These are phyloP conservation scores for Thyridium curvatum DNA, from an alignment of 2,329 filamentous ascomycete species.

Conservation along the genomic window DNA sequence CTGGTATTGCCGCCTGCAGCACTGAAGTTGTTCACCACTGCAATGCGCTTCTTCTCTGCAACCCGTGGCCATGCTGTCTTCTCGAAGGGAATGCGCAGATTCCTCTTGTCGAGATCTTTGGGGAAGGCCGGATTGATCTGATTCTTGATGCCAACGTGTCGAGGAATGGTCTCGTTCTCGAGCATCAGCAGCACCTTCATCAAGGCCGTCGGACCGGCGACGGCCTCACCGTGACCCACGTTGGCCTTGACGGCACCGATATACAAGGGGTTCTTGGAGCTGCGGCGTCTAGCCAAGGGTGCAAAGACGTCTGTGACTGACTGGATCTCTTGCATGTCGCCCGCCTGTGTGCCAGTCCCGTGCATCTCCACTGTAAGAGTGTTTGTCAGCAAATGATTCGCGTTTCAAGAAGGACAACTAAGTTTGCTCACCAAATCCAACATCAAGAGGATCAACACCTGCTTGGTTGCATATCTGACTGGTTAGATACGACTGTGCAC, in stretches of 20 bases:
- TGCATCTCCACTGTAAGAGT: no score
- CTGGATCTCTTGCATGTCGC: constrained; percentile 56
- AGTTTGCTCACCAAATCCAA: constrained; percentile 57
- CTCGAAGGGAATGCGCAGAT: constrained; percentile 26
- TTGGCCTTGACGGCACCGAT: constrained; percentile 44
- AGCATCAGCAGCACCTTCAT: constrained; percentile 45
- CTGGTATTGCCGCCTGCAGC: constrained; percentile 54
- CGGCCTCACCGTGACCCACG: constrained; percentile 42
- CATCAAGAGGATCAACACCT: constrained; percentile 49
- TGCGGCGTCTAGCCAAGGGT: constrained; percentile 12
- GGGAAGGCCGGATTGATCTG: constrained; percentile 29
- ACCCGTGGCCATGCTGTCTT: constrained; percentile 8
- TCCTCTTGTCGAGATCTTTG: constrained; percentile 22
- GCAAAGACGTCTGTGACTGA: constrained; percentile 37
- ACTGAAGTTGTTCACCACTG: constrained; percentile 44
- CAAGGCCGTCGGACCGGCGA: constrained; percentile 32
- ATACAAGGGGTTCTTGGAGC: constrained; percentile 24
- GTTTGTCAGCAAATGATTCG: no score
- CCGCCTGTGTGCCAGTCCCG: constrained; percentile 61
- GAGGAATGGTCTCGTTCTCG: constrained; percentile 38
- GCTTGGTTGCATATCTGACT: constrained; percentile 48
- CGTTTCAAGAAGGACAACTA: no score
- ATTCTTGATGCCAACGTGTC: constrained; percentile 41
- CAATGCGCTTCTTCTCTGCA: constrained; percentile 1
- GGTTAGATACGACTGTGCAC: no score